Conservation (phyloP, 164 flowering plant genomes). For the Dillenia suffruticosa region DNA sequence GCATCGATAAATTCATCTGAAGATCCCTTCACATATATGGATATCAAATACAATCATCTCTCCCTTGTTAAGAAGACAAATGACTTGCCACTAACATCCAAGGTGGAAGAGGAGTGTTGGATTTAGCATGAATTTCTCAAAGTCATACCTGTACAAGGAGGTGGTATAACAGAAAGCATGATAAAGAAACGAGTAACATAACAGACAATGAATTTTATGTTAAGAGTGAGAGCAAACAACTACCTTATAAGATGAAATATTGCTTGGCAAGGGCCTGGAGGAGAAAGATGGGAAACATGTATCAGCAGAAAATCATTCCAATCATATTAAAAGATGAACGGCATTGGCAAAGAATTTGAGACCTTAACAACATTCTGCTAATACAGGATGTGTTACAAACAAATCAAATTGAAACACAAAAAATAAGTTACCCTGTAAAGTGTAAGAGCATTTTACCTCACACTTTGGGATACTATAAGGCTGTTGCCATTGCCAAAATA, state of each 20-base stretch:
- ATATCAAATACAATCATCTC: conserved; percentile 34
- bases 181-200: no score
- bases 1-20: conserved; percentile 97
- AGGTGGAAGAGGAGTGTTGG: no score
- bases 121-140: no score
- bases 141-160: no score
- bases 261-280: conserved; percentile 84
- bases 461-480: no score
- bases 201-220: no score
- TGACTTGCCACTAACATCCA: no score
- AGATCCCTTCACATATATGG: conserved; percentile 78
- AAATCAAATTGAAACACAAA: not conserved
- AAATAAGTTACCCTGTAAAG: not conserved
- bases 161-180: no score
- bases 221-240: not conserved
- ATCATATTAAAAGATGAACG: not conserved
- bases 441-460: no score
- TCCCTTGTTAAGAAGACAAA: conserved; percentile 5
- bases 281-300: not conserved
- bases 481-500: no score
- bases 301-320: not conserved
- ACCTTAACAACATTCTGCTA: not conserved
- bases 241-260: conserved; percentile 89
- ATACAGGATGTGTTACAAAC: not conserved
- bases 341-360: not conserved